Conservation (phyloP, 306 rosid species). For the Quercus rubra region DNA sequence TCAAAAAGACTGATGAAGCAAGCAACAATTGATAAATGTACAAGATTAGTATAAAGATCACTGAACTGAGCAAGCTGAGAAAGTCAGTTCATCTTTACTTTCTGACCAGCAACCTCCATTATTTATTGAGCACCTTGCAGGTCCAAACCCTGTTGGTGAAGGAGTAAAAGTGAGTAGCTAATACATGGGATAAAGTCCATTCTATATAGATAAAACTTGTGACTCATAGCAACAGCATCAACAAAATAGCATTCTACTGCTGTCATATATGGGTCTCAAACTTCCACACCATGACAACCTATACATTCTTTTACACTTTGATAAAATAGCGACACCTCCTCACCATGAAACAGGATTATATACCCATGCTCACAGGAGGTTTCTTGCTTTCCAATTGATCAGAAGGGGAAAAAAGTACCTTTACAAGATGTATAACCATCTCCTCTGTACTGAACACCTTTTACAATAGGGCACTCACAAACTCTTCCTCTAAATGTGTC, state of each 20-base stretch:
- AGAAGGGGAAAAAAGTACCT: constrained; percentile 37
- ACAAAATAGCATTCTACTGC: not conserved
- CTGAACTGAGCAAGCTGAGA: constrained; percentile 97
- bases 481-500: constrained; percentile 97
- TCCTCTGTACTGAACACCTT: constrained; percentile 82
- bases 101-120: constrained; percentile 97
- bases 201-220: not conserved
- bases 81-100: constrained; percentile 33
- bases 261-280: not conserved
- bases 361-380: not conserved
- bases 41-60: constrained; percentile 30
- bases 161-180: not conserved
- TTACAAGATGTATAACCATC: constrained; percentile 77
- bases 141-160: constrained; percentile 74
- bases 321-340: not conserved
- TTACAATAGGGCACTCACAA: constrained; percentile 82
- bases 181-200: not conserved
- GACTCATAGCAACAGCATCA: constrained; percentile 13
- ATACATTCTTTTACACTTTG: not conserved
- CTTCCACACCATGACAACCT: not conserved
- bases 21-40: not conserved
- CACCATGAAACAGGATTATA: not conserved
- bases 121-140: constrained; percentile 79
- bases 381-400: not conserved
- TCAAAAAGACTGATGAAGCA: not conserved